A percentile compares a stretch with the other conserved stretches of the same genome.
phyloP scores from a whole-genome alignment of 2,329 filamentous ascomycete genomes.

The Bipolaris sorokiniana region DNA sequence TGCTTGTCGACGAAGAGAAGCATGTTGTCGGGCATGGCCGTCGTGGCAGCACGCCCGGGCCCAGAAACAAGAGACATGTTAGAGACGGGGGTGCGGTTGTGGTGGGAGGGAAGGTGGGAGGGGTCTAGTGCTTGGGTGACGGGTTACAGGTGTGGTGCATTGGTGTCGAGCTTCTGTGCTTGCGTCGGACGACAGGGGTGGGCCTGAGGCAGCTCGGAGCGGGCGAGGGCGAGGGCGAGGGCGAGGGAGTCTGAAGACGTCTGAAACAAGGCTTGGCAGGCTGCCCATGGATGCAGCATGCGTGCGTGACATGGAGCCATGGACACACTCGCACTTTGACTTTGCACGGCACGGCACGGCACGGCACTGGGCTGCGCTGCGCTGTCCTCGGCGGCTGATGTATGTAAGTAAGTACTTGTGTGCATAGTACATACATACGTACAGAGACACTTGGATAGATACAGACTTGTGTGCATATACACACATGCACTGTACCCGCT shows the following conservation, averaged over 20 bases:
- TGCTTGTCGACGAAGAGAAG: constrained; percentile 69
- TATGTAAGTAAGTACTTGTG: too few relatives aligned
- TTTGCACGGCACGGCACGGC: too few relatives aligned
- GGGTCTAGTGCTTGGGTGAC: constrained; percentile 2
- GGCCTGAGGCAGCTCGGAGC: constrained; percentile 3
- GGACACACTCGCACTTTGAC: background rate
- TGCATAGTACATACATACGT: too few relatives aligned
- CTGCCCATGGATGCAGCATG: background rate
- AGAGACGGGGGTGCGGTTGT: constrained; percentile 1
- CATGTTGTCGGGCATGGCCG: constrained; percentile 54
- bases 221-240: constrained; percentile 1
- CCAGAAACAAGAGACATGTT: constrained; percentile 67
- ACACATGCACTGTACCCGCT: background rate
- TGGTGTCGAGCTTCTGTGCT: constrained; percentile 2
- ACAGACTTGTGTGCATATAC: too few relatives aligned
- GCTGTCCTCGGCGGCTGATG: too few relatives aligned
- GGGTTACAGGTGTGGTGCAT: constrained; percentile 7
- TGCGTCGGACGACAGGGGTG: constrained; percentile 8
- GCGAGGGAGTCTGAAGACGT: background rate
- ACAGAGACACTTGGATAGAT: too few relatives aligned
- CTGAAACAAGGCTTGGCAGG: constrained; percentile 16
- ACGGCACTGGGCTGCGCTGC: too few relatives aligned
- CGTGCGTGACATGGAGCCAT: background rate
- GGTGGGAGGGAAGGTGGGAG: background rate
- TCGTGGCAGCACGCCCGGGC: constrained; percentile 59